These are phyloP conservation scores for Metschnikowia lunata DNA, from an alignment of 805 yeast species.

Conservation along the genomic window DNA sequence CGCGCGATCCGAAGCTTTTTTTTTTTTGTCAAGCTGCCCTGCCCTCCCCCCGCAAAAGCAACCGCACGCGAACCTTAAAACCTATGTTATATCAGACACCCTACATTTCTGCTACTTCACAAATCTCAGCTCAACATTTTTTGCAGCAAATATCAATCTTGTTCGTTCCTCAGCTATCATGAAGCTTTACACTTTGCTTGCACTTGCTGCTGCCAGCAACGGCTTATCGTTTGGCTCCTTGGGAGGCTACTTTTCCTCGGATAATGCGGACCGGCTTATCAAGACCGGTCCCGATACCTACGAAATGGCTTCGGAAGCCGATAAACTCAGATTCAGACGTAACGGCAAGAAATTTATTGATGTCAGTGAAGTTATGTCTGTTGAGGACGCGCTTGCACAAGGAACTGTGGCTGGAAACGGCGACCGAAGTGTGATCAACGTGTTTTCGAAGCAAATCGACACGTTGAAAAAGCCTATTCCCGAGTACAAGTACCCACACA, in stretches of 20 bases:
- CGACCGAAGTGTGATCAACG: constrained; percentile 13
- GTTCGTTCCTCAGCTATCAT: neutral
- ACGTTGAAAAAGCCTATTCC: constrained; percentile 24
- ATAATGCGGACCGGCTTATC: constrained; percentile 22
- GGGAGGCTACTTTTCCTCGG: neutral
- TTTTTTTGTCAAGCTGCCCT: too few species aligned
- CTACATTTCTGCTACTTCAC: too few species aligned
- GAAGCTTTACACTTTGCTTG: constrained; percentile 3
- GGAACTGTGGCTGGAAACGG: constrained; percentile 21
- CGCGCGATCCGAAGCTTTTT: too few species aligned
- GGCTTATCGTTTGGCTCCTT: constrained; percentile 13
- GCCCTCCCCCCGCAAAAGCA: too few species aligned
- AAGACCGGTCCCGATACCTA: constrained; percentile 33
- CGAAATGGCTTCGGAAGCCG: constrained; percentile 32
- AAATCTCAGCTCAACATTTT: too few species aligned
- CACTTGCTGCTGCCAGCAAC: constrained; percentile 6
- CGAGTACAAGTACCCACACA: constrained; percentile 50
- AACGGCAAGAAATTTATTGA: constrained; percentile 58
- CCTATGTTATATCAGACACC: too few species aligned
- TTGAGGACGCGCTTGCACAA: constrained; percentile 30
- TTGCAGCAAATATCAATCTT: too few species aligned
- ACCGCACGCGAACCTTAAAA: too few species aligned
- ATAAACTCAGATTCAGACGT: constrained; percentile 32
- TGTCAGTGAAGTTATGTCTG: constrained; percentile 47
- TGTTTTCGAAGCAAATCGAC: constrained; percentile 26